Conservation (phyloP, 192 early-diverging fungal genomes). For the Coemansia erecta region DNA sequence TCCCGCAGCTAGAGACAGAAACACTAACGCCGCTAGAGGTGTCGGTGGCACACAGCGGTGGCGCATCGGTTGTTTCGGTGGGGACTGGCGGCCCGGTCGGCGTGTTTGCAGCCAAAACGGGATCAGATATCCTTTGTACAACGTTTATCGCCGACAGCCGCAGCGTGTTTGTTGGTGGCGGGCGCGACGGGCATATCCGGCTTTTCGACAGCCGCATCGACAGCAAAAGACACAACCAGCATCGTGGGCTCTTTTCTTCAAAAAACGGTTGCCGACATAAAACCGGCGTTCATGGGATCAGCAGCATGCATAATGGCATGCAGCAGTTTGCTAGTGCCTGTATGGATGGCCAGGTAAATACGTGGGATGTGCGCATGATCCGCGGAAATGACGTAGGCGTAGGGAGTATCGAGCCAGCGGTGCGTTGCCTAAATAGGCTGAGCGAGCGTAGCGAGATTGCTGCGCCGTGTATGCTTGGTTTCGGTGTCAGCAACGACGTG, state of each 20-base stretch:
- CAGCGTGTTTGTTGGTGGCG: conserved; percentile 28
- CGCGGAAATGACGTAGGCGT: neutral
- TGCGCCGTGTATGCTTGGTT: conserved; percentile 25
- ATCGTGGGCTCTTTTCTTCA: conserved; percentile 21
- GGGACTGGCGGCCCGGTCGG: neutral
- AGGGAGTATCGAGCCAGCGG: neutral
- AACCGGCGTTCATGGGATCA: conserved; percentile 28
- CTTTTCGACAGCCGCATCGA: conserved; percentile 30
- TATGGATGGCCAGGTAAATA: conserved; percentile 29
- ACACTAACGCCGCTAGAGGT: neutral
- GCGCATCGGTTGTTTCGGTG: neutral
- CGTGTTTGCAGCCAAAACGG: conserved; percentile 14
- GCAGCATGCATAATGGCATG: conserved; percentile 9
- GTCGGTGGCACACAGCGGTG: conserved; percentile 5
- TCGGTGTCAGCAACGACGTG: conserved; percentile 15
- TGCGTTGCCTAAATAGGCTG: neutral
- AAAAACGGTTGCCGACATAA: conserved; percentile 9
- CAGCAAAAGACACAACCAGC: conserved; percentile 7
- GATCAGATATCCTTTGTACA: conserved; percentile 35
- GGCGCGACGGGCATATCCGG: conserved; percentile 38
- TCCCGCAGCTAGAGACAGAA: neutral
- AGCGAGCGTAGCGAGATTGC: neutral
- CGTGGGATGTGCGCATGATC: conserved; percentile 43
- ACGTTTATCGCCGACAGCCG: conserved; percentile 13
- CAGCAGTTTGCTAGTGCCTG: conserved; percentile 29